phyloP scores from a whole-genome alignment of 345 rosid species.

The Populus tremula region DNA sequence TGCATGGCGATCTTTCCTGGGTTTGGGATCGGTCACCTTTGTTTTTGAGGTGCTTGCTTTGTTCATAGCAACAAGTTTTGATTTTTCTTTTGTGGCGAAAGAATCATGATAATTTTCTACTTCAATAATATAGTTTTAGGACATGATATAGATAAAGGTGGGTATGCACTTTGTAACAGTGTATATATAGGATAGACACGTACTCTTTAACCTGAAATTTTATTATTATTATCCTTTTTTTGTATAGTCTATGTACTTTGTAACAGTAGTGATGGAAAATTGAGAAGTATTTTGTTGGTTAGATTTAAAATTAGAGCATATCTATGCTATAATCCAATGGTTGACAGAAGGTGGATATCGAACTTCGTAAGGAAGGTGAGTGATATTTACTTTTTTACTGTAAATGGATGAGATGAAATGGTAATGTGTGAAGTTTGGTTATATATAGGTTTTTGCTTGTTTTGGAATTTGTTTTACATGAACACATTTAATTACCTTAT shows the following conservation, averaged over 20 bases:
- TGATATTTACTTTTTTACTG: not conserved
- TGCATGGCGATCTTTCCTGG: conserved; percentile 24
- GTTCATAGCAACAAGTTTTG: not conserved
- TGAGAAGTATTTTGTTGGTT: not conserved
- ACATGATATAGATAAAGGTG: not conserved
- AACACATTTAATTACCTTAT: not conserved
- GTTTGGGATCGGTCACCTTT: not conserved
- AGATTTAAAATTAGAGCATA: not conserved
- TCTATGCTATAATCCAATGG: not conserved
- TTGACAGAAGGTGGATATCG: not conserved
- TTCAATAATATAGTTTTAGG: not conserved
- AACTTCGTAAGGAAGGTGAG: not conserved
- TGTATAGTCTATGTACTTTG: not conserved
- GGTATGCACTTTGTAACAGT: not conserved
- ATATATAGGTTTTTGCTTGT: no score
- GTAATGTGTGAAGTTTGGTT: not conserved
- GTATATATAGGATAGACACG: not conserved
- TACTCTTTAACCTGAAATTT: not conserved
- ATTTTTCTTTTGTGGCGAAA: not conserved
- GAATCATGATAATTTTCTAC: not conserved
- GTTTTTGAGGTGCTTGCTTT: not conserved
- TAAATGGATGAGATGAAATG: not conserved
- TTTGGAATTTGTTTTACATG: not conserved
- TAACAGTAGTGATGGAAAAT: not conserved
- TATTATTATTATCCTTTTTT: no score